Evolutionary conservation across 495 filamentous ascomycete species (phyloP), one percentile per base, ranked within the genome.

Genomic region (Daldinia concentrica): DNA sequence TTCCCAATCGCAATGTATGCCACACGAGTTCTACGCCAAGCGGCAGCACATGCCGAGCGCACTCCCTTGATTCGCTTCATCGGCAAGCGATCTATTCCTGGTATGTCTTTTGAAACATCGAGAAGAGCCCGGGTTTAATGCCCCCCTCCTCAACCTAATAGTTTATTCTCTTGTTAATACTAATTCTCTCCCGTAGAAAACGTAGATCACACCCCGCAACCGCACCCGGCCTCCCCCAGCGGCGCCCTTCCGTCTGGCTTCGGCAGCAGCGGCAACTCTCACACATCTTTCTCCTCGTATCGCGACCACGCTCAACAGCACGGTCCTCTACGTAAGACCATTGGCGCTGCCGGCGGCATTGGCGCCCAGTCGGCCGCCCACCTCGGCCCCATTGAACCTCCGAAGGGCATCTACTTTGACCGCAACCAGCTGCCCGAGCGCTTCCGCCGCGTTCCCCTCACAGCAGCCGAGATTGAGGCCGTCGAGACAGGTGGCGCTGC

Each of bases 231-330:
- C 51, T 79, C 86, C 56, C 77, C 85, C 19, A 76, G 81, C 68
- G 75, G 82, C 61, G 75, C 79, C 0, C 85, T 81, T 24, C 76
- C 85, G 2, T 65, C 75, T 54, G 65, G 90, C 60, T 94, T 94
- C 41, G 88, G 95, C 57, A 81, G 79, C 66, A 77, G 80, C 68
- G 65, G 69, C 30, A 73, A 72, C 48, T 89, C 91, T 51, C 92
- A 93, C 74, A 73, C 86, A 4, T 91, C 91, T 50, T 99, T 99
- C 85, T 93, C 93, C 67, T 83, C 89, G 73, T 99, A 99, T 88
- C 90, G 95, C 75, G 88, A 90, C 78, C 93, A 93, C 81, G 96
- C 95, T 27, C 91, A 93, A 80, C 95, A 97, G 78, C 94, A 97
- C 80, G 95, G 95, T 22, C 95, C 95, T 9, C 89, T 98, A 54